Evolutionary conservation across 441 rosid species (phyloP), one percentile per base, ranked within the genome.

Genomic region (Populus tomentosa): DNA sequence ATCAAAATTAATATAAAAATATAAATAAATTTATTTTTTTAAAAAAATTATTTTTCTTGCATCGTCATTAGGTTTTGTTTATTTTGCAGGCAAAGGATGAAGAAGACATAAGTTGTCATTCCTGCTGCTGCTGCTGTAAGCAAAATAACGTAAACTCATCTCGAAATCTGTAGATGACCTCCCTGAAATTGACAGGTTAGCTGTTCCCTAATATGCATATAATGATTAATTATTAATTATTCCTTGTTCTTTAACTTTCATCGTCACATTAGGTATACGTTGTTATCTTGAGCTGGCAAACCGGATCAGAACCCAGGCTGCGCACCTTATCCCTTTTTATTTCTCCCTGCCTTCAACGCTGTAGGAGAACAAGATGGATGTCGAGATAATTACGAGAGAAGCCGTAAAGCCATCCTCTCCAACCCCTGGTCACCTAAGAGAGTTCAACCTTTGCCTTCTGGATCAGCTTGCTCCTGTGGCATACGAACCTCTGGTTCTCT

Each of bases 341-440:
- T 50, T 14, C 6, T 11, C 56, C 2, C 56, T 50, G 56, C 56
- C 56, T 50, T 0, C 56, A 14, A 50, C 7, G 2, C 56, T 50
- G 18, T 50, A 50, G 20, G 20, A 16, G 56, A 50, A 50, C 20
- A 59, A 67, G 18, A 61, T 70, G 40, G 35, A 21, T 18, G 36
- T 78, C 5, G 26, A 82, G 71, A 75, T 84, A n/a, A 10, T 70
- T 0, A 23, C n/a, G 0, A 82, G 30, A 72, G 79, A 82, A 75
- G 72, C 66, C 10, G 61, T 84, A 13, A 79, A 59, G 36, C 90
- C 88, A 26, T 79, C 86, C 0, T 79, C 82, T 33, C 71, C 88
- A 2, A 82, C 88, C 1, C 83, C 85, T 1, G 6, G 11, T 23
- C 33, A 35, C 56, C 67, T 67, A 0, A 65, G 40, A 42, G 32